Conservation (phyloP, 2,329 filamentous ascomycete genomes). For the Ophiostoma sp. region DNA sequence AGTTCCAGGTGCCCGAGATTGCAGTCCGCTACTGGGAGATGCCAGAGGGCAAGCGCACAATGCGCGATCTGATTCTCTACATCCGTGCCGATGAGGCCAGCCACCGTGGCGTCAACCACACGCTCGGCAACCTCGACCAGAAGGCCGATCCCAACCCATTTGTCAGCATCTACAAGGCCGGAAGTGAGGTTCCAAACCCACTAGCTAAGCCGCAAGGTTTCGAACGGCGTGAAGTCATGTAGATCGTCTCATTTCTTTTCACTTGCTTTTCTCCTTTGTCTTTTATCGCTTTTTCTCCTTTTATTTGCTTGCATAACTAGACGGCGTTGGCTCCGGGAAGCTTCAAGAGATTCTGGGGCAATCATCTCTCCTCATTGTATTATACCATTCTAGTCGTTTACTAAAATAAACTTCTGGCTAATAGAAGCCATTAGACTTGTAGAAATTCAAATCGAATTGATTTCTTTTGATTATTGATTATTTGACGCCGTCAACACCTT, state of each 20-base stretch:
- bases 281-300: not conserved
- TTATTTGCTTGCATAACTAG: not conserved
- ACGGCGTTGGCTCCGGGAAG: not conserved
- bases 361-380: not conserved
- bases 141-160: conserved; percentile 89
- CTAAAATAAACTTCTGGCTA: not conserved
- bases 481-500: not conserved
- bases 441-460: not conserved
- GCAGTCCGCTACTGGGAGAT: conserved; percentile 92
- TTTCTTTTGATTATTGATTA: not conserved
- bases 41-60: conserved; percentile 73
- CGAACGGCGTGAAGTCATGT: conserved; percentile 74
- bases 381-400: not conserved
- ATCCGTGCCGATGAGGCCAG: conserved; percentile 74
- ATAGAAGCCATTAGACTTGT: not conserved
- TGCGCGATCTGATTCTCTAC: conserved; percentile 83
- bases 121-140: conserved; percentile 80
- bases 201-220: conserved; percentile 65
- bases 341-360: not conserved
- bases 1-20: conserved; percentile 77
- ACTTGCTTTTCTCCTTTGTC: not conserved
- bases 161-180: conserved; percentile 72
- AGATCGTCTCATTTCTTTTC: not conserved
- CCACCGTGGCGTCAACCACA: conserved; percentile 94
- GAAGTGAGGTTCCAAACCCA: conserved; percentile 59